Evolutionary conservation across 257 asterid genomes (phyloP).

Genomic region (Salvia splendens): DNA sequence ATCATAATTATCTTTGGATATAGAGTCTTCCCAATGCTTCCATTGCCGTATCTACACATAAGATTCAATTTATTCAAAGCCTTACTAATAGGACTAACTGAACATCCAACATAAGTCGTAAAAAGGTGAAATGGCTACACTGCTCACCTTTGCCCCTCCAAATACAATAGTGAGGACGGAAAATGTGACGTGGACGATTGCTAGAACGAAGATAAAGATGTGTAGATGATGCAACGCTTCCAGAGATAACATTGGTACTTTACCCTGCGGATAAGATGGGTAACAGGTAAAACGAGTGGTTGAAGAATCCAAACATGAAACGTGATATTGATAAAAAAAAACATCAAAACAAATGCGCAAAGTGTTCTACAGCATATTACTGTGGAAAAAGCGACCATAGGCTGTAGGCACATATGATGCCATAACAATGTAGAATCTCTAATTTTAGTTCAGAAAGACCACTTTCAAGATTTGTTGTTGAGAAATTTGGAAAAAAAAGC

Average conservation of each 20-base stretch:
- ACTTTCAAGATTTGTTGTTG: not conserved
- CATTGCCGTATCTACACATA: constrained; percentile 80
- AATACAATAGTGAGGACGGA: constrained; percentile 72
- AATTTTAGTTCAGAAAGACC: not conserved
- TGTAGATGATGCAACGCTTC: constrained; percentile 82
- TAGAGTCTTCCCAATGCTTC: constrained; percentile 90
- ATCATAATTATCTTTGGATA: constrained; percentile 60
- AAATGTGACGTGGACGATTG: constrained; percentile 80
- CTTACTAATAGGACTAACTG: not conserved
- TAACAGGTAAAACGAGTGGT: constrained; percentile 13
- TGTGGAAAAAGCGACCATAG: constrained; percentile 6
- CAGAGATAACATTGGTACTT: constrained; percentile 72
- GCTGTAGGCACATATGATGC: constrained; percentile 2
- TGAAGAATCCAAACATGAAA: constrained; percentile 15
- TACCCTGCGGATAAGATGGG: constrained; percentile 42
- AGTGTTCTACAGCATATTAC: not conserved
- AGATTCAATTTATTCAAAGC: constrained; percentile 7
- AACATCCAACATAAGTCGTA: not conserved
- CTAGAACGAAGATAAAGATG: constrained; percentile 82
- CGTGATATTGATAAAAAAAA: no score
- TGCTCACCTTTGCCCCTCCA: constrained; percentile 70
- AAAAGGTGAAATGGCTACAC: constrained; percentile 12
- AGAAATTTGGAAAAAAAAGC: not conserved
- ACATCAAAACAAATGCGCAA: not conserved
- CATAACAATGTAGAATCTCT: not conserved